These are phyloP conservation scores for Skeletonema marinoi DNA, from an alignment of 108 stramenopile species.

Conservation along the genomic window DNA sequence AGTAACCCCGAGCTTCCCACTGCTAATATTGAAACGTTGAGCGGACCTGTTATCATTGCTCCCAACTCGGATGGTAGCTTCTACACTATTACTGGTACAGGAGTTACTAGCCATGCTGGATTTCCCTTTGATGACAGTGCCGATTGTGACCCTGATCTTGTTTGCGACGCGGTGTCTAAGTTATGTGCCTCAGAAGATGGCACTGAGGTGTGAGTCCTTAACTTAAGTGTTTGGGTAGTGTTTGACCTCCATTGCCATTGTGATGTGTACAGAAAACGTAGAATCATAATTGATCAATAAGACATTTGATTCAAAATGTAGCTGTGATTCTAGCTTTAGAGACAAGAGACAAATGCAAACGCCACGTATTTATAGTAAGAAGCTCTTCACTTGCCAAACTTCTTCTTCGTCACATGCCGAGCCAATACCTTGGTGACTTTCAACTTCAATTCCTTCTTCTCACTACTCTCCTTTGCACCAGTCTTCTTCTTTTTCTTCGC, in stretches of 20 bases:
- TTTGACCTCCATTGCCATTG: too few relatives aligned
- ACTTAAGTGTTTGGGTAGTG: too few relatives aligned
- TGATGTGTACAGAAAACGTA: too few relatives aligned
- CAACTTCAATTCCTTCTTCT: constrained; percentile 66
- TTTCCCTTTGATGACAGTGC: neutral
- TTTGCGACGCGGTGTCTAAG: neutral
- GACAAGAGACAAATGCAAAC: too few relatives aligned
- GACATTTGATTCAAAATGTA: too few relatives aligned
- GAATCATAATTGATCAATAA: too few relatives aligned
- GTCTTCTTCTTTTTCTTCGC: constrained; percentile 38
- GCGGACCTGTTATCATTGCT: neutral
- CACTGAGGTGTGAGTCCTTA: too few relatives aligned
- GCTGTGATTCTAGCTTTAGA: too few relatives aligned
- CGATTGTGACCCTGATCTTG: neutral
- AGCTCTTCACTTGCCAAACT: constrained; percentile 4
- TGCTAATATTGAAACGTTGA: neutral
- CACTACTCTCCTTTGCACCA: constrained; percentile 25
- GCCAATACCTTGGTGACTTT: constrained; percentile 74
- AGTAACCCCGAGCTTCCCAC: neutral
- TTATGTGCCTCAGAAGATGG: too few relatives aligned
- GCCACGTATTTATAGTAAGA: too few relatives aligned
- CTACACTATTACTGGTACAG: neutral
- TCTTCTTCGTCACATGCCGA: constrained; percentile 59
- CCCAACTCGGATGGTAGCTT: neutral
- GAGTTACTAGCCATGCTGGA: neutral